Percentiles rank a stretch among this genome's conserved stretches.
Evolutionary conservation across 148 eudicot species (phyloP).

Genomic region (Polygonum maritimum): DNA sequence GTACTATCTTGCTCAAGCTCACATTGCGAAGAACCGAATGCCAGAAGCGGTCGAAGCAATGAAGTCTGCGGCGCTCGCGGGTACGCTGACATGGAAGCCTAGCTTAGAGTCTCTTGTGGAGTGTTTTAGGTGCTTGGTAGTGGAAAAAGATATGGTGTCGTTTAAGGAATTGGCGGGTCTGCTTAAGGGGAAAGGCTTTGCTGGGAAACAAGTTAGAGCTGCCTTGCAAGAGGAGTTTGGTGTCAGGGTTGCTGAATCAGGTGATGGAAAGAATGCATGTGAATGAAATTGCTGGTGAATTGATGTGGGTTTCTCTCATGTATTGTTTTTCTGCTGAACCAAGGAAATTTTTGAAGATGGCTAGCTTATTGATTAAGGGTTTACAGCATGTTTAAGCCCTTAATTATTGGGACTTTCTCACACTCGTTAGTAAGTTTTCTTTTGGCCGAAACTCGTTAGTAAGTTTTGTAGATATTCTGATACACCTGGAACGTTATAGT

Average conservation of each 20-base stretch:
- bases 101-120: neutral
- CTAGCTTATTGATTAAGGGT: neutral
- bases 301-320: too few species aligned
- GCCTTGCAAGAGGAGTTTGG: neutral
- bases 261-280: neutral
- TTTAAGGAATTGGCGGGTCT: neutral
- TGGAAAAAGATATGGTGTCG: neutral
- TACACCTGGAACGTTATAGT: too few species aligned
- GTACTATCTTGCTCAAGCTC: conserved; percentile 28
- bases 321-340: too few species aligned
- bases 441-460: too few species aligned
- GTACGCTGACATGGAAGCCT: neutral
- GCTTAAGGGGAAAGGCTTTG: neutral
- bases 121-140: neutral
- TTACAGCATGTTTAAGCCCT: neutral
- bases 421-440: too few species aligned
- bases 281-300: neutral
- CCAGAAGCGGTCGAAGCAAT: conserved; percentile 31
- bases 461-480: too few species aligned
- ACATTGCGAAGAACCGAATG: conserved; percentile 22
- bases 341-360: too few species aligned
- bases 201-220: neutral
- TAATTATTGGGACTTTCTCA: neutral
- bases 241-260: neutral
- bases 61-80: neutral